Percentiles rank a stretch among this genome's conserved stretches.
Conservation (phyloP, 306 rosid species). For the Trifolium pratense region DNA sequence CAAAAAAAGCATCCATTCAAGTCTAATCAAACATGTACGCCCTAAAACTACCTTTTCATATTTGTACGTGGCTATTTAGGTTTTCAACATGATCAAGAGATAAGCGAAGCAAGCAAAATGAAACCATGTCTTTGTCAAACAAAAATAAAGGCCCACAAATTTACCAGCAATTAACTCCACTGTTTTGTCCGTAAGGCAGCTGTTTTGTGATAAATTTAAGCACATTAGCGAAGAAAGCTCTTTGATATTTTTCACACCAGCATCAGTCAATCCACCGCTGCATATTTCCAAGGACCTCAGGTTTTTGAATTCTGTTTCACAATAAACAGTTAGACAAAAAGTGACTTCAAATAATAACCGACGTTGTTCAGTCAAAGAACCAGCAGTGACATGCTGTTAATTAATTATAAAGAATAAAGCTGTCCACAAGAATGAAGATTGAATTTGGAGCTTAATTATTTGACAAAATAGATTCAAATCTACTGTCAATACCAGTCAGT, state of each 20-base stretch:
- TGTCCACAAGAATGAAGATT: slow-evolving; percentile 6
- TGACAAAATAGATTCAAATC: slow-evolving; percentile 26
- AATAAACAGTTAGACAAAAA: slow-evolving; percentile 2
- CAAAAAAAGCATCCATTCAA: neutral
- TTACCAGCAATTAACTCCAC: slow-evolving; percentile 88
- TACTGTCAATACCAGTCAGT: neutral
- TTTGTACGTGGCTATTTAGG: neutral
- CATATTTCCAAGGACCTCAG: slow-evolving; percentile 93
- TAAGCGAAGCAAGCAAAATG: slow-evolving; percentile 31
- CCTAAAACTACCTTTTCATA: slow-evolving; percentile 18
- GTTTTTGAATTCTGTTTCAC: slow-evolving; percentile 75
- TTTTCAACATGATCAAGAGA: slow-evolving; percentile 10
- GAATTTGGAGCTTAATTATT: slow-evolving; percentile 17
- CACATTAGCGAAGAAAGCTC: slow-evolving; percentile 77
- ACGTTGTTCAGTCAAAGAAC: slow-evolving; percentile 30
- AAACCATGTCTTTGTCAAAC: neutral
- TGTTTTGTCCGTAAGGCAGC: slow-evolving; percentile 83
- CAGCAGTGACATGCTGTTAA: neutral
- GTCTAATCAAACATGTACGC: slow-evolving; percentile 1
- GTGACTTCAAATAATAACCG: slow-evolving; percentile 1
- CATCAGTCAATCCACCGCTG: slow-evolving; percentile 93
- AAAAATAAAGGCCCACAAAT: slow-evolving; percentile 20
- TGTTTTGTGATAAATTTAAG: slow-evolving; percentile 89
- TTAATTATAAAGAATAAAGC: slow-evolving; percentile 19
- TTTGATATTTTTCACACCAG: slow-evolving; percentile 82